These are phyloP conservation scores for Immersiella caudata DNA, from an alignment of 495 filamentous ascomycete genomes.

Conservation along the genomic window DNA sequence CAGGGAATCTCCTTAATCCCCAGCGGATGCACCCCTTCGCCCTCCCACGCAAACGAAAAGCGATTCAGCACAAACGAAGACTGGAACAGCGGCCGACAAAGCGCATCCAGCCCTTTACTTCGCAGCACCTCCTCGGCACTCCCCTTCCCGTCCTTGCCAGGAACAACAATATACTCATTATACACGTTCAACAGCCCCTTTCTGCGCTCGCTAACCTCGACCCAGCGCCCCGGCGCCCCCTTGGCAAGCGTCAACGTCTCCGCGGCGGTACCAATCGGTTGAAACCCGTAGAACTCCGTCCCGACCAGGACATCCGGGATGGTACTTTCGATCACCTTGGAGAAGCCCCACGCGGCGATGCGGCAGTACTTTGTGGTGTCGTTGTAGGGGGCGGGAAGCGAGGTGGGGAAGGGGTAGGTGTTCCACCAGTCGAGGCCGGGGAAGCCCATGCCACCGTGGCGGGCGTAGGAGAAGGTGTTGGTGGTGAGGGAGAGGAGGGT, in stretches of 20 bases:
- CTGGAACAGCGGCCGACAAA: conserved; percentile 48
- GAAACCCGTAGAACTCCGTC: conserved; percentile 43
- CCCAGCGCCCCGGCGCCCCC: conserved; percentile 40
- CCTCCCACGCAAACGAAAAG: conserved; percentile 49
- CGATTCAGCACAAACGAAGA: conserved; percentile 52
- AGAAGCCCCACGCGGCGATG: conserved; percentile 61
- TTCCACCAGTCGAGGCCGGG: background rate
- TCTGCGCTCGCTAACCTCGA: conserved; percentile 49
- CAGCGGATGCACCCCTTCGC: conserved; percentile 41
- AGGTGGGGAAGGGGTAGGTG: conserved; percentile 19
- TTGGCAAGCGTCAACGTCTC: conserved; percentile 37
- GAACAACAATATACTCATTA: conserved; percentile 50
- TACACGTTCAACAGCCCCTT: conserved; percentile 53
- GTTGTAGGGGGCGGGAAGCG: conserved; percentile 56
- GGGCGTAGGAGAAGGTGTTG: background rate
- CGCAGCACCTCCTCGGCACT: conserved; percentile 21
- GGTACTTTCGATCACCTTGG: conserved; percentile 52
- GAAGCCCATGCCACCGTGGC: background rate
- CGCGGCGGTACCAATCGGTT: conserved; percentile 45
- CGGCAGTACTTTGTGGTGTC: conserved; percentile 53
- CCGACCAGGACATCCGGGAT: conserved; percentile 37
- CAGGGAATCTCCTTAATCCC: conserved; percentile 37
- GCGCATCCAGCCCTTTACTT: conserved; percentile 37
- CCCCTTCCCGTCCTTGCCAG: conserved; percentile 21
- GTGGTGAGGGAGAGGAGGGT: background rate